Evolutionary conservation across 345 rosid species (phyloP).

Genomic region (Eucalyptus regnans): DNA sequence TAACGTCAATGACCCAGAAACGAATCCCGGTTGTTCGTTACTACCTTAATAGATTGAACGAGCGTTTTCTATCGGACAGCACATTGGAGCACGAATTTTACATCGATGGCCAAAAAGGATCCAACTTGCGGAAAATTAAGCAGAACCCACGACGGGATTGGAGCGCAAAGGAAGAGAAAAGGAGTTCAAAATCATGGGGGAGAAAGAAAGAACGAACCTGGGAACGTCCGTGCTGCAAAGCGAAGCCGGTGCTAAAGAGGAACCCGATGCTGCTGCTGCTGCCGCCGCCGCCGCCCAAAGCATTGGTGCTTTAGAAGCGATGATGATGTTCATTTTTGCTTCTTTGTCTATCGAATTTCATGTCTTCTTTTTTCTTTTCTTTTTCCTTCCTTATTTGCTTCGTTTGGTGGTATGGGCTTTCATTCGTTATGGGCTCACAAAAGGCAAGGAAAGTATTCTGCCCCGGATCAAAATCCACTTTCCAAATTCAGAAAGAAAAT

Average conservation of each 20-base stretch:
- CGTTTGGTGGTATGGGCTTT: neutral
- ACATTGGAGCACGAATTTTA: neutral
- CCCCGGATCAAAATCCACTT: neutral
- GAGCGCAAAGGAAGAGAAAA: neutral
- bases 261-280: neutral
- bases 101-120: neutral
- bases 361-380: fast-evolving
- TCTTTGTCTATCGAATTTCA: neutral
- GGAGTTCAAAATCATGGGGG: neutral
- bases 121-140: neutral
- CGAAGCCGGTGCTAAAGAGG: neutral
- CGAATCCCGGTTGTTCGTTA: neutral
- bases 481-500: neutral
- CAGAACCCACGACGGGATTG: neutral
- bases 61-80: neutral
- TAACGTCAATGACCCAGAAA: neutral
- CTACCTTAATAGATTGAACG: neutral
- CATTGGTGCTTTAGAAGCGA: neutral
- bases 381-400: neutral
- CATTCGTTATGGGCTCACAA: neutral
- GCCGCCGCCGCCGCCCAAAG: neutral
- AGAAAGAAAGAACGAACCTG: neutral
- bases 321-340: neutral
- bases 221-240: neutral
- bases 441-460: neutral